Evolutionary conservation across 805 yeast species (phyloP), one percentile per base, ranked within the genome.

Genomic region (Zygotorulaspora danielsina): DNA sequence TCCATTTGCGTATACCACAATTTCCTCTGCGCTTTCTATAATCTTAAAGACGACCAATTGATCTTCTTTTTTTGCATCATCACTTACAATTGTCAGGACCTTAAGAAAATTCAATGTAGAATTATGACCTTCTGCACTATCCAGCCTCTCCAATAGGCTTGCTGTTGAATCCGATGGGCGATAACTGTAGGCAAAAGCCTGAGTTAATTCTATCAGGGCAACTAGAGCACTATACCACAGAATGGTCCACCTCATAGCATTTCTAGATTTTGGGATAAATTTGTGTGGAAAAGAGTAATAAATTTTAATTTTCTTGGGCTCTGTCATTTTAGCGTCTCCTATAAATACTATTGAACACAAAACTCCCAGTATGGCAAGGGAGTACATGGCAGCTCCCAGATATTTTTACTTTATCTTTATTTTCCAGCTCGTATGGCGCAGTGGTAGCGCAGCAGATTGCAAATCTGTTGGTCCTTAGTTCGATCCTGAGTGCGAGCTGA

Each of bases 401-500:
- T n/a, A n/a, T n/a, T n/a, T n/a, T n/a, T n/a, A n/a, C n/a, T n/a
- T n/a, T n/a, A n/a, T n/a, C n/a, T n/a, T n/a, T n/a, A n/a, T n/a
- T n/a, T n/a, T n/a, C n/a, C 19, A 51, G 82, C 79, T 74, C 71
- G 80, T 74, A 73, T 84, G 88, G 94, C 93, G 88, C 89, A 84
- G 93, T 80, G 93, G 95, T 84, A 84, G 90, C 89, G 94, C 93
- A 83, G 88, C 86, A 81, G 95, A 85, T 85, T 85, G 94, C 95
- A 85, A 84, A 84, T 85, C 95, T 83, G 84, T 80, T 83, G 94
- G 95, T 85, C 93, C 88, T 81, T 78, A 81, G 95, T 85, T 85
- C 95, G 80, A 85, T 64, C 79, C 95, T 81, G 94, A 81, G 86
- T 75, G 80, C 81, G 77, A 80, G 87, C 93, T 82, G 44, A 39